phyloP scores from a whole-genome alignment of 2,329 filamentous ascomycete genomes.

The Fusarium sp. region DNA sequence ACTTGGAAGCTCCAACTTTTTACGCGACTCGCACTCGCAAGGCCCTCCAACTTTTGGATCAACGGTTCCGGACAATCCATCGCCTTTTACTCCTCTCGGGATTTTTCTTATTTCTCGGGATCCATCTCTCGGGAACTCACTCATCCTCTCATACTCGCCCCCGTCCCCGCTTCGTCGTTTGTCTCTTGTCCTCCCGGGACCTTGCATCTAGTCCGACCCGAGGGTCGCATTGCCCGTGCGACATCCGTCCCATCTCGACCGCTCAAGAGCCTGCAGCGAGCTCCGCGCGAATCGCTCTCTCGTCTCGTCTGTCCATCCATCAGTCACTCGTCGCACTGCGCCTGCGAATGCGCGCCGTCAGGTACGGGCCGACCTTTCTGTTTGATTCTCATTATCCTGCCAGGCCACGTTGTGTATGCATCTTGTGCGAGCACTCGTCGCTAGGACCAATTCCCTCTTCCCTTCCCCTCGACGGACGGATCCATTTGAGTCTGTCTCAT shows the following conservation, averaged over 20 bases:
- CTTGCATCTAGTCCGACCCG: slow-evolving; percentile 27
- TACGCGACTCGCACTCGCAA: neutral
- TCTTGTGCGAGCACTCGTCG: neutral
- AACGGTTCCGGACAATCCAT: neutral
- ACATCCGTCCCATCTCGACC: slow-evolving; percentile 5
- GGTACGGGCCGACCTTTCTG: slow-evolving; percentile 29
- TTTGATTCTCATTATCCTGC: neutral
- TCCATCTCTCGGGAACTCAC: neutral
- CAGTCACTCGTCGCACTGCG: slow-evolving; percentile 21
- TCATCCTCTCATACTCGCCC: neutral
- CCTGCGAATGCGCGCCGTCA: slow-evolving; percentile 32
- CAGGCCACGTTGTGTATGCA: slow-evolving; percentile 2
- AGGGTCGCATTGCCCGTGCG: slow-evolving; percentile 16
- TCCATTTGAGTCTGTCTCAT: slow-evolving; percentile 4
- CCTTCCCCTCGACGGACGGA: neutral
- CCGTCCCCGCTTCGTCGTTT: slow-evolving; percentile 19
- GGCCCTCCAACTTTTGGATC: neutral
- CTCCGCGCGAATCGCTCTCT: slow-evolving; percentile 3
- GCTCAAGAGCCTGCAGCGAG: neutral
- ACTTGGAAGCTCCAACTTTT: slow-evolving; percentile 22
- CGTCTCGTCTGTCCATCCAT: neutral
- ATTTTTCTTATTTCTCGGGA: neutral
- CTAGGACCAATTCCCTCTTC: neutral
- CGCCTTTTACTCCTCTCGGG: neutral
- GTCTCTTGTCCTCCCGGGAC: slow-evolving; percentile 23